phyloP scores from a whole-genome alignment of 345 rosid species.

The Heritiera littoralis region DNA sequence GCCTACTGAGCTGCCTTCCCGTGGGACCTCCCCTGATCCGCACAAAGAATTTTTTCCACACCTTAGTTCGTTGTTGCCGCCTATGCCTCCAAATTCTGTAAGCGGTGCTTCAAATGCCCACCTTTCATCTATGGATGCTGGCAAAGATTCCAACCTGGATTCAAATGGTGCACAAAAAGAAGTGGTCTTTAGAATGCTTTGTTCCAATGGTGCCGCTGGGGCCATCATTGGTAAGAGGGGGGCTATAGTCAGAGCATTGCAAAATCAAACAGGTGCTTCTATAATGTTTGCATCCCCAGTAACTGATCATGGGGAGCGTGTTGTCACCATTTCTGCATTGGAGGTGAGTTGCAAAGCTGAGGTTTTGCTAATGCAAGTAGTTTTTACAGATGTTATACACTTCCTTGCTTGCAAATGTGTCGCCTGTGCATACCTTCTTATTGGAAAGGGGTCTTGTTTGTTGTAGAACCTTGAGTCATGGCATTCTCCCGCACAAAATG shows the following conservation, averaged over 20 bases:
- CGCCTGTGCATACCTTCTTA: not conserved
- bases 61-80: slow-evolving; percentile 39
- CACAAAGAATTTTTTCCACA: slow-evolving; percentile 56
- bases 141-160: slow-evolving; percentile 22
- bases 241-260: slow-evolving; percentile 49
- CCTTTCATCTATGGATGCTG: slow-evolving; percentile 29
- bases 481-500: slow-evolving; percentile 67
- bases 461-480: slow-evolving; percentile 47
- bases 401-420: not conserved
- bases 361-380: slow-evolving; percentile 9
- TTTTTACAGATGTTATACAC: not conserved
- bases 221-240: slow-evolving; percentile 72
- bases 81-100: slow-evolving; percentile 21
- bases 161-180: slow-evolving; percentile 23
- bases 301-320: slow-evolving; percentile 40
- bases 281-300: slow-evolving; percentile 41
- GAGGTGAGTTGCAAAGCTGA: slow-evolving; percentile 48
- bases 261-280: slow-evolving; percentile 65
- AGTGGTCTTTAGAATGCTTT: slow-evolving; percentile 56
- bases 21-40: slow-evolving; percentile 35
- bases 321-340: slow-evolving; percentile 57
- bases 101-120: slow-evolving; percentile 21
- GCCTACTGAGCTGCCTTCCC: slow-evolving; percentile 32
- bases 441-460: slow-evolving; percentile 18
- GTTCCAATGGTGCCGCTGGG: slow-evolving; percentile 53